phyloP scores from a whole-genome alignment of 768 basidiomycete species.

The Holtermanniella nyarrowii region DNA sequence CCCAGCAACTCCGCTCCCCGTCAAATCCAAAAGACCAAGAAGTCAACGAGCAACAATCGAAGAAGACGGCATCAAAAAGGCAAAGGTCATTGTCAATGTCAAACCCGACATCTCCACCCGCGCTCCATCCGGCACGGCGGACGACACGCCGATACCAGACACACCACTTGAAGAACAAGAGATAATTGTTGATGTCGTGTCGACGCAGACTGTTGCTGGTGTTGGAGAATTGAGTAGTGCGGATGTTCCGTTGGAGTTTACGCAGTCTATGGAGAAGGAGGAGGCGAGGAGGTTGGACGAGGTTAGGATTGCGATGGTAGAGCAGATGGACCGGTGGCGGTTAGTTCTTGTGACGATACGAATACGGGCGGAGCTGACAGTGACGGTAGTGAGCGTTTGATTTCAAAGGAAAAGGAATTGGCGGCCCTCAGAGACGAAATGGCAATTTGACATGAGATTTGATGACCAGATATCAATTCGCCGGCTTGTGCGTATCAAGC shows the following conservation, averaged over 20 bases:
- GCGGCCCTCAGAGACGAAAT: constrained; percentile 54
- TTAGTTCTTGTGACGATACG: constrained; percentile 7
- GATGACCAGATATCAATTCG: too few species aligned
- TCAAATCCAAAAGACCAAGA: constrained; percentile 20
- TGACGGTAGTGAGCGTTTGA: constrained; percentile 45
- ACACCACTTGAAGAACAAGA: constrained; percentile 1
- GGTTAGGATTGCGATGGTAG: constrained; percentile 58
- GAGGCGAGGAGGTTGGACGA: constrained; percentile 71
- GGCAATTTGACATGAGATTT: too few species aligned
- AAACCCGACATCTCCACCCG: not conserved
- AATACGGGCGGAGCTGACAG: constrained; percentile 2
- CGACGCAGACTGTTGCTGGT: constrained; percentile 2
- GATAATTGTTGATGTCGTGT: not conserved
- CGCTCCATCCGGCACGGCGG: constrained; percentile 47
- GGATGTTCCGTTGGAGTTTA: constrained; percentile 67
- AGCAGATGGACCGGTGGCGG: constrained; percentile 67
- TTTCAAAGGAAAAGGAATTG: constrained; percentile 74
- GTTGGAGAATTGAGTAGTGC: constrained; percentile 44
- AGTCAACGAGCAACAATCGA: constrained; percentile 22
- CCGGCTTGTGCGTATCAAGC: too few species aligned
- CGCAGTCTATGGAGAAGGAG: constrained; percentile 69
- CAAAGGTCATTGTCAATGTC: constrained; percentile 1
- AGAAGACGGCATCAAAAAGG: constrained; percentile 7
- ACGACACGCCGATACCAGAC: constrained; percentile 38
- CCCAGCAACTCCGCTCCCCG: constrained; percentile 69